Evolutionary conservation across 306 rosid genomes (phyloP).

Genomic region (Dryas drummondii): DNA sequence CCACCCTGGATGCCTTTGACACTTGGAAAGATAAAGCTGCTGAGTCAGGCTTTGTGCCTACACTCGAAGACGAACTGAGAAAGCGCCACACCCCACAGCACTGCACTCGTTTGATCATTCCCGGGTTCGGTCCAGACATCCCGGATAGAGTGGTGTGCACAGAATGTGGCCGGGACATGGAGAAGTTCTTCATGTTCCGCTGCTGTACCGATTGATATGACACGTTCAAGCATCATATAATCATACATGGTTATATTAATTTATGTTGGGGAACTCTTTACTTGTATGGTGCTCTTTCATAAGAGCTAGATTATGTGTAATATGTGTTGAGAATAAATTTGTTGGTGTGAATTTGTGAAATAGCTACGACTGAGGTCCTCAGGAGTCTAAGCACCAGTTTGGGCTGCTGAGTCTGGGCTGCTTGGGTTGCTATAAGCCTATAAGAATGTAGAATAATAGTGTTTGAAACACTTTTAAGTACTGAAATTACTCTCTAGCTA

Average conservation of each 20-base stretch:
- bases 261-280: background rate
- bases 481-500: background rate
- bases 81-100: conserved; percentile 59
- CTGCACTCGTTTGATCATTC: conserved; percentile 76
- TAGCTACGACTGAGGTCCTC: background rate
- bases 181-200: conserved; percentile 83
- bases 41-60: conserved; percentile 38
- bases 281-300: conserved; percentile 3
- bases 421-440: background rate
- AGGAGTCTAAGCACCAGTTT: background rate
- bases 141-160: conserved; percentile 72
- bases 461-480: background rate
- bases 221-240: background rate
- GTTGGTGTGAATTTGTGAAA: conserved; percentile 7
- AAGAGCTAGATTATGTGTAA: background rate
- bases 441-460: background rate
- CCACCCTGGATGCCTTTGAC: conserved; percentile 34
- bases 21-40: conserved; percentile 40
- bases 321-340: background rate
- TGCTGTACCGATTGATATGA: conserved; percentile 53
- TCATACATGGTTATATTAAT: background rate
- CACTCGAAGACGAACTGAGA: conserved; percentile 33
- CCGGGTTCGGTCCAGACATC: conserved; percentile 58
- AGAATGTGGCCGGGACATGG: conserved; percentile 90
- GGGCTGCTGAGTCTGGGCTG: conserved; percentile 1